Percentiles rank a stretch among this genome's conserved stretches.
phyloP scores from a whole-genome alignment of 768 basidiomycete species.

The Cyathus striatus region DNA sequence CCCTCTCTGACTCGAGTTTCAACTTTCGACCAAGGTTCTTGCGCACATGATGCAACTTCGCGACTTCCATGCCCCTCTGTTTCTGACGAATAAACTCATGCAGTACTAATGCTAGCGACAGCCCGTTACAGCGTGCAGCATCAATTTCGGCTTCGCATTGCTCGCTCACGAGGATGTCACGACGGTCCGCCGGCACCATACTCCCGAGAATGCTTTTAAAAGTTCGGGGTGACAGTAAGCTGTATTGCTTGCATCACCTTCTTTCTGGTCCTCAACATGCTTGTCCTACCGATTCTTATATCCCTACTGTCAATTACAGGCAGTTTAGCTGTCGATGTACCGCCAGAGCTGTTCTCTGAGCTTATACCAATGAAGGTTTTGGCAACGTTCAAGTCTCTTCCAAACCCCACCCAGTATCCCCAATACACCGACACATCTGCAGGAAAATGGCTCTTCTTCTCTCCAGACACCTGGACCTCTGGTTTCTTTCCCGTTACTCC shows the following conservation, averaged over 20 bases:
- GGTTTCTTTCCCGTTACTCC: slow-evolving; percentile 62
- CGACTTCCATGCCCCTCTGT: slow-evolving; percentile 1
- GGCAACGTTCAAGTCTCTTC: slow-evolving; percentile 41
- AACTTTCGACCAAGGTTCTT: no score
- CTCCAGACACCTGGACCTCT: slow-evolving; percentile 58
- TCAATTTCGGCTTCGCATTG: background rate
- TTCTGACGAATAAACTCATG: no score
- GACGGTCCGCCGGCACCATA: background rate
- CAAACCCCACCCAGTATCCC: slow-evolving; percentile 46
- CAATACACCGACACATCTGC: slow-evolving; percentile 47
- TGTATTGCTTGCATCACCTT: background rate
- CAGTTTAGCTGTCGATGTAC: slow-evolving; percentile 18
- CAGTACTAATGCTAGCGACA: no score
- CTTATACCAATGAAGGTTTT: slow-evolving; percentile 56
- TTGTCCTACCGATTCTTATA: background rate
- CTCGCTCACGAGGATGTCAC: background rate
- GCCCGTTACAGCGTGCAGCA: background rate
- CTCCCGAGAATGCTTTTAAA: background rate
- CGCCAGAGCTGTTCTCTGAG: slow-evolving; percentile 52
- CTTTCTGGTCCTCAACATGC: no score
- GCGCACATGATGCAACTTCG: slow-evolving; percentile 8
- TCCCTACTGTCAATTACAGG: background rate
- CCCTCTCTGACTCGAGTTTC: no score
- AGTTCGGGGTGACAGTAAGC: background rate
- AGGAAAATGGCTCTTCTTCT: slow-evolving; percentile 51